Evolutionary conservation across 352 stramenopile genomes (phyloP).

Genomic region (Phytopythium aichiense): DNA sequence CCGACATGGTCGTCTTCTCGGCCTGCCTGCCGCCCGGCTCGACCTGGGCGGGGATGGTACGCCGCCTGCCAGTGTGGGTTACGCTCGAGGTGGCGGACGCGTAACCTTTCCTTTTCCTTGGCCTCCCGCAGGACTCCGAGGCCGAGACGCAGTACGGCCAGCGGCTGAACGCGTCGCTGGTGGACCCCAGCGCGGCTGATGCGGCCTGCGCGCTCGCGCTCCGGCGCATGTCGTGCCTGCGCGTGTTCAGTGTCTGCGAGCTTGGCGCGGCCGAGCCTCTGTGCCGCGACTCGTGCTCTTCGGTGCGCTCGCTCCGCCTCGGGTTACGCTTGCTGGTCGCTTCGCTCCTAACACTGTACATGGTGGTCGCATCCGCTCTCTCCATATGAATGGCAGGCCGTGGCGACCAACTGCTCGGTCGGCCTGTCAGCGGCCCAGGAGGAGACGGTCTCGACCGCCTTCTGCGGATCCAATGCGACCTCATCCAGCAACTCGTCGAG

Average conservation of each 20-base stretch:
- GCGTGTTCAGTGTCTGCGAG: slow-evolving; percentile 67
- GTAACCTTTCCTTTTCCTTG: not conserved
- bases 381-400: not conserved
- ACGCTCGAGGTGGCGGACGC: not conserved
- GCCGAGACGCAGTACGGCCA: slow-evolving; percentile 29
- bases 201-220: slow-evolving; percentile 33
- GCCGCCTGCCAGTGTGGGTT: not conserved
- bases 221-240: slow-evolving; percentile 46
- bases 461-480: slow-evolving; percentile 1
- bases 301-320: not conserved
- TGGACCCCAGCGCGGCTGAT: not conserved
- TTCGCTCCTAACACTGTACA: not conserved
- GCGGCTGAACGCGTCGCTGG: slow-evolving; percentile 22
- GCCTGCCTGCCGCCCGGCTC: slow-evolving; percentile 50
- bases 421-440: slow-evolving; percentile 11
- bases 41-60: slow-evolving; percentile 30
- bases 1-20: slow-evolving; percentile 43
- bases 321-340: not conserved
- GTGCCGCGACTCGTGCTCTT: slow-evolving; percentile 43
- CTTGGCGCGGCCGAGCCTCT: slow-evolving; percentile 56
- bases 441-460: slow-evolving; percentile 5
- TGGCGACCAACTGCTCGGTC: slow-evolving; percentile 41
- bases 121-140: slow-evolving; percentile 24
- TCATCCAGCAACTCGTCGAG: not conserved
- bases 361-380: not conserved